Evolutionary conservation across 768 basidiomycete genomes (phyloP), one percentile per base, ranked within the genome.

Genomic region (Melanogaster broomeanus): DNA sequence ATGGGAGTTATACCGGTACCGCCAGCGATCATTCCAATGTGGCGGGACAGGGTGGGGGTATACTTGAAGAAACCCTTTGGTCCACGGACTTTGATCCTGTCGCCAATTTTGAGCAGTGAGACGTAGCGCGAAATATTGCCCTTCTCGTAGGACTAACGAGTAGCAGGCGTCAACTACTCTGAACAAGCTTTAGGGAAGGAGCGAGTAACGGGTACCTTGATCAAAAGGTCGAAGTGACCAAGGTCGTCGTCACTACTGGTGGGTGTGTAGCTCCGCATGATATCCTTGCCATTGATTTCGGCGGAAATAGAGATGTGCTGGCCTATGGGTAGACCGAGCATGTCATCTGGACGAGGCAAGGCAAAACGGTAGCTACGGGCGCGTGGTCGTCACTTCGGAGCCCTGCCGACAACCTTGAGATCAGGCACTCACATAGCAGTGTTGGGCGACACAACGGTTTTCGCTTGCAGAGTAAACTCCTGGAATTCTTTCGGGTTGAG

Each of bases 1-100:
- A 98, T 98, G 64, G 97, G 97, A 0, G 97, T 96, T 70, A 99
- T 96, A 49, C 97, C 97, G 3, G 97, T 98, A 33, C 97, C 97
- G 42, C 97, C 97, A 15, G 95, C 94, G 62, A 99, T 97, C 95
- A 99, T 95, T 65, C 92, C 88, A 51, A 99, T 74, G 62, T 89
- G 85, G 58, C 77, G 75, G n/a, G 87, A 80, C 40, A 94, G 76
- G 45, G 77, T 76, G 3, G 89, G 82, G 39, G 74, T 61, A 74
- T 98, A 99, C 57, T 78, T 81, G 81, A 98, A 98, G 68, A 88
- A 86, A 50, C 97, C 97, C 74, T 93, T 98, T 59, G 97, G 97
- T 2, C 97, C 97, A 71, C 95, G 96, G 76, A 98, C 81, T 58
- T 84, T 86, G 59, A 97, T 78, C 43, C 79, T 87, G 74, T 98